Evolutionary conservation across 805 yeast genomes (phyloP).

Genomic region (Pichia scutulata): DNA sequence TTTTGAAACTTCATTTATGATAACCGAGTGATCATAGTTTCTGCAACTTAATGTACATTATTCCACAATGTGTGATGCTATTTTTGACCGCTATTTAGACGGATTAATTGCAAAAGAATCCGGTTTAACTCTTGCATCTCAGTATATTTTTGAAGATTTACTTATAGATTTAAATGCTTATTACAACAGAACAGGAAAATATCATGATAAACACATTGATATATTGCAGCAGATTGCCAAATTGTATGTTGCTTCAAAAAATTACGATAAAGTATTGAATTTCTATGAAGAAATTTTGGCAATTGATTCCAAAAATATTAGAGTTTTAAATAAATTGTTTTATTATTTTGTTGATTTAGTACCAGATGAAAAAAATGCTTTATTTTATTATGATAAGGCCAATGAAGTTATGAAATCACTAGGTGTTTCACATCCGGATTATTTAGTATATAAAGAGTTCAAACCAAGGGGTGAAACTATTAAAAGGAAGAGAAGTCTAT

Average conservation of each 20-base stretch:
- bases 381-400: slow-evolving; percentile 1
- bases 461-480: not conserved
- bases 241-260: not conserved
- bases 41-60: too few species aligned
- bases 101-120: slow-evolving; percentile 1
- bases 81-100: not conserved
- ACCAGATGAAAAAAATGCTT: slow-evolving; percentile 9
- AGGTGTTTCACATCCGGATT: not conserved
- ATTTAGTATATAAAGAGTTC: not conserved
- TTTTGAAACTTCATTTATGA: too few species aligned
- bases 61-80: not conserved
- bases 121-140: not conserved
- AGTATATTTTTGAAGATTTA: not conserved
- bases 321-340: slow-evolving; percentile 3
- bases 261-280: not conserved
- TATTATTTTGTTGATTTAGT: slow-evolving; percentile 1
- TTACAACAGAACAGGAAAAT: not conserved
- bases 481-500: not conserved
- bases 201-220: slow-evolving; percentile 1
- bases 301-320: slow-evolving; percentile 6
- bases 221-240: slow-evolving; percentile 4
- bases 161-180: not conserved
- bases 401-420: not conserved
- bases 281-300: not conserved
- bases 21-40: too few species aligned